Evolutionary conservation across 352 stramenopile genomes (phyloP), one percentile per base, ranked within the genome.

Genomic region (Paralagenidium karlingii): DNA sequence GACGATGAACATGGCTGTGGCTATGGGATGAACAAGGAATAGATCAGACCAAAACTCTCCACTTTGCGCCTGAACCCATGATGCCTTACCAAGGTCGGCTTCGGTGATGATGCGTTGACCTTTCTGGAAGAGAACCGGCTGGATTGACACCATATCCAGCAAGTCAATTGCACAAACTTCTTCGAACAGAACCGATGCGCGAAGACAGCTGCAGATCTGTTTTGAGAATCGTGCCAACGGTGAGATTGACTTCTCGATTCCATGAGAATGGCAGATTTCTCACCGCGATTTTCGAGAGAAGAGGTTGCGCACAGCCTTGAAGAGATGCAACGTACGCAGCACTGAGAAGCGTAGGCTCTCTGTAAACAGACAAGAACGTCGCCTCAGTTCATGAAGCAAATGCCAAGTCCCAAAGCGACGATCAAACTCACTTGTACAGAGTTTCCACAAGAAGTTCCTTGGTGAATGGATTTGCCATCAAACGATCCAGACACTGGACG

Each of bases 161-260:
- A 92, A 82, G n/a, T 59, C 73, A 25, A 81, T 82, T 10, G 77
- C 73, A 25, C 70, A 84, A 13, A 88, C 74, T 12, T 73, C 83
- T 38, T 84, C 74, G 24, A 91, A 91, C 3, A 91, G 40, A 5
- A 74, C 82, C 0, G 74, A 88, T 5, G 78, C 69, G 1, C 77
- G 74, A 32, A 91, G 51, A 15, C 74, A 87, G 34, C 83, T 91
- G 3, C 74, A 64, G 6, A 88, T 78, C 77, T 91, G 43, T 8
- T 22, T 36, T 36, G 30, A 36, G 28, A 36, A 36, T 22, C 30
- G 7, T 7, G 30, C 8, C 19, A 36, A 36, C 22, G n/a, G n/a
- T n/a, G n/a, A n/a, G n/a, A n/a, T n/a, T n/a, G n/a, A n/a, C n/a
- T n/a, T n/a, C n/a, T n/a, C n/a, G n/a, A n/a, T n/a, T n/a, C n/a